Conservation (phyloP, 495 filamentous ascomycete genomes). For the Wilcoxina mikolae region DNA sequence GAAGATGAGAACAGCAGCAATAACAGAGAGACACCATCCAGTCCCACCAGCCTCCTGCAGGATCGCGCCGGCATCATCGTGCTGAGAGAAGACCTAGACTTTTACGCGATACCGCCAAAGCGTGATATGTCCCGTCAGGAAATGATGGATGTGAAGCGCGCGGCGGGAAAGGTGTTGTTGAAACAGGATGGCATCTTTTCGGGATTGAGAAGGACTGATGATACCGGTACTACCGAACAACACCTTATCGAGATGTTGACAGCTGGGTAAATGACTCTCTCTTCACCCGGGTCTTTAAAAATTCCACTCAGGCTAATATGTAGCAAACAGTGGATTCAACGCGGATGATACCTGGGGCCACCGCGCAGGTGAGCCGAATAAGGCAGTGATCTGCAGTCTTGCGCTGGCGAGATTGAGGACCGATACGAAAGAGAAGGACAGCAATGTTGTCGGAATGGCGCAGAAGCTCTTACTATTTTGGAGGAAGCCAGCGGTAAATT, state of each 20-base stretch:
- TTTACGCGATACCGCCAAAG: slow-evolving; percentile 88
- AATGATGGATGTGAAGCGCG: slow-evolving; percentile 93
- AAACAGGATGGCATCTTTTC: slow-evolving; percentile 94
- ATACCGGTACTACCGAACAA: slow-evolving; percentile 90
- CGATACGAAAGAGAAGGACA: slow-evolving; percentile 63
- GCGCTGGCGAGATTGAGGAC: slow-evolving; percentile 84
- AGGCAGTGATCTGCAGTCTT: slow-evolving; percentile 93
- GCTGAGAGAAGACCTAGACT: slow-evolving; percentile 88
- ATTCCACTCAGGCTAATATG: no score
- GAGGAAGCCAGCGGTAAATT: slow-evolving; percentile 66
- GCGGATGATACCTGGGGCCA: slow-evolving; percentile 92
- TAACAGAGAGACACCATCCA: slow-evolving; percentile 29
- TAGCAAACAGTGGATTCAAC: slow-evolving; percentile 94
- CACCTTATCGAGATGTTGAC: slow-evolving; percentile 99
- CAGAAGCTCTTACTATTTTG: slow-evolving; percentile 97
- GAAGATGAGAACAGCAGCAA: slow-evolving; percentile 38
- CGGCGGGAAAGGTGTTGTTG: slow-evolving; percentile 72
- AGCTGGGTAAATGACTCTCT: slow-evolving; percentile 55
- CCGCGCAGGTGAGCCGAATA: slow-evolving; percentile 87
- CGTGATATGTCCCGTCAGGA: slow-evolving; percentile 70
- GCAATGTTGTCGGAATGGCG: slow-evolving; percentile 87
- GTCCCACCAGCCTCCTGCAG: slow-evolving; percentile 36
- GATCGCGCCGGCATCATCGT: slow-evolving; percentile 96
- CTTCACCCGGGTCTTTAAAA: no score
- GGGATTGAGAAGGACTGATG: slow-evolving; percentile 83